Evolutionary conservation across 495 filamentous ascomycete species (phyloP).

Genomic region (Poronia punctata): DNA sequence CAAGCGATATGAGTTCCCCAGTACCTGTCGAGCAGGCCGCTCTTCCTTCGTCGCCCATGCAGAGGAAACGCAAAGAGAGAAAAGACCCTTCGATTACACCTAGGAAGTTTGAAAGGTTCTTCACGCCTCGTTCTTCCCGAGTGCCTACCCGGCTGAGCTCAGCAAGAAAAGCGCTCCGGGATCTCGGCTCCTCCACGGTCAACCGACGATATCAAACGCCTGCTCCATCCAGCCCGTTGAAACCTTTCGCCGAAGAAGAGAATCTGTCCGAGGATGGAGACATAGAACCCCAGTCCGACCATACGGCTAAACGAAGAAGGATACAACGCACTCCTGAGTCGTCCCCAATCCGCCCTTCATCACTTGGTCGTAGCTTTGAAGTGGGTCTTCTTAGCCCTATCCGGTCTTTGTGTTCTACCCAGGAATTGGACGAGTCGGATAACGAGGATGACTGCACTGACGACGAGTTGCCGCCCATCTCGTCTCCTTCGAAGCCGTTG

Average conservation of each 20-base stretch:
- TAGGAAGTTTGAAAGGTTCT: conserved; percentile 72
- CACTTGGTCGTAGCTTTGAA: conserved; percentile 14
- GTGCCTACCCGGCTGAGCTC: conserved; percentile 41
- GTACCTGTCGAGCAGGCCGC: not conserved
- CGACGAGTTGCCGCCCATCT: conserved; percentile 17
- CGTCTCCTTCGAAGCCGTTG: conserved; percentile 12
- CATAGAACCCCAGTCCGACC: conserved; percentile 12
- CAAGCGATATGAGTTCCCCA: conserved; percentile 8
- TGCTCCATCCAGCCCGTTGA: conserved; percentile 36
- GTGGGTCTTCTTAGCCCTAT: conserved; percentile 31
- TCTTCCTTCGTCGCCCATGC: conserved; percentile 32
- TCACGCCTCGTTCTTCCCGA: conserved; percentile 61
- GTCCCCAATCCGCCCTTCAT: conserved; percentile 19
- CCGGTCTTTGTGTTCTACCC: conserved; percentile 24
- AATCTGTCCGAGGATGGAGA: conserved; percentile 19
- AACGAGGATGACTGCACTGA: conserved; percentile 24
- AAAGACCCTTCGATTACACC: conserved; percentile 57
- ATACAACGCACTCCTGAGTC: conserved; percentile 29
- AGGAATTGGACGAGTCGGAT: conserved; percentile 18
- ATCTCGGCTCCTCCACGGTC: conserved; percentile 58
- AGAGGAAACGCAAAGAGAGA: conserved; percentile 34
- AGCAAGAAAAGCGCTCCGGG: conserved; percentile 57
- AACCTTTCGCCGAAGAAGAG: conserved; percentile 31
- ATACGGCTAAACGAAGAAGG: conserved; percentile 33
- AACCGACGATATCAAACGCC: conserved; percentile 47